phyloP scores from a whole-genome alignment of 192 early-diverging fungal genomes.

The Glomus cerebriforme region DNA sequence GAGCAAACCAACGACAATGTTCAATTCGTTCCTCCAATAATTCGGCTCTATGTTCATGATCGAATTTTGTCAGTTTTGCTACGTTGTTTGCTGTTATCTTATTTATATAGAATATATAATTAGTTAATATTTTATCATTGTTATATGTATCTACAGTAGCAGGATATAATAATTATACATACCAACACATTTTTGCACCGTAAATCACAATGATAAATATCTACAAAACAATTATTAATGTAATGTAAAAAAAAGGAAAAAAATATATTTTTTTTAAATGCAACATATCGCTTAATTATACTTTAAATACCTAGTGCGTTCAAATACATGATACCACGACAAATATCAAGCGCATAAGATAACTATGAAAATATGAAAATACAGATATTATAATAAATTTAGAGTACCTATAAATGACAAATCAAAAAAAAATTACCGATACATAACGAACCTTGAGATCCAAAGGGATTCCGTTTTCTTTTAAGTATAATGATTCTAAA shows the following conservation, averaged over 20 bases:
- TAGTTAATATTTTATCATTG: no score
- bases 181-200: conserved; percentile 26
- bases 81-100: conserved; percentile 7
- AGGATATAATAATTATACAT: background rate
- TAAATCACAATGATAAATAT: conserved; percentile 24
- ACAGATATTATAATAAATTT: background rate
- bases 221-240: no score
- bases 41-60: background rate
- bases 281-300: no score
- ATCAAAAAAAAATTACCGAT: background rate
- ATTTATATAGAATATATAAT: no score
- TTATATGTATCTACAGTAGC: no score
- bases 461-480: background rate
- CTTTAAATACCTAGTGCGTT: background rate
- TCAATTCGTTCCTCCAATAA: background rate
- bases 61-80: conserved; percentile 25
- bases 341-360: conserved; percentile 20
- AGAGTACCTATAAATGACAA: no score
- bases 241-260: no score
- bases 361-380: no score
- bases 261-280: no score
- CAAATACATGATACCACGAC: conserved; percentile 20
- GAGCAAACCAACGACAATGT: conserved; percentile 11
- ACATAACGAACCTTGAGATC: background rate
- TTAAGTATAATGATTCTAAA: conserved; percentile 6